phyloP scores from a whole-genome alignment of 495 filamentous ascomycete genomes.

The Aspergillus ellipticus region DNA sequence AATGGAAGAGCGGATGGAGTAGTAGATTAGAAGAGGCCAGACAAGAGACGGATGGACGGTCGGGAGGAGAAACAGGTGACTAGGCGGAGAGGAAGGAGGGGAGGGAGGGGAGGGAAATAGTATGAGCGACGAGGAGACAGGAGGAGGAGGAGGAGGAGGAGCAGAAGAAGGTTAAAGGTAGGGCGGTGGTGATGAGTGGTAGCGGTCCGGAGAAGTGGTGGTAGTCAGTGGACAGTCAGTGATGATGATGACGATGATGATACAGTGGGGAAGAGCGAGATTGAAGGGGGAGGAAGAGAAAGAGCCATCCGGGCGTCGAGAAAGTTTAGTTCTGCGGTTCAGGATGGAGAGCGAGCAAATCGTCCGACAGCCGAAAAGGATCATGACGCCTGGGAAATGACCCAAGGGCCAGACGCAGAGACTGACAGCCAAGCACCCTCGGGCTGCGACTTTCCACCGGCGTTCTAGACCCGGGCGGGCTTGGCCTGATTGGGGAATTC shows the following conservation, averaged over 20 bases:
- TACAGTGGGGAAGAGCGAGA: conserved; percentile 21
- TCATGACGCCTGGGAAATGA: conserved; percentile 16
- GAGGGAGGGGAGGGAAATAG: conserved; percentile 6
- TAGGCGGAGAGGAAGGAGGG: conserved; percentile 7
- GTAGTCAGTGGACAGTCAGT: conserved; percentile 7
- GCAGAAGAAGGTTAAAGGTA: conserved; percentile 5
- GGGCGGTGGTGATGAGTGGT: conserved; percentile 11
- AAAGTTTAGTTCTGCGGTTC: conserved; percentile 2
- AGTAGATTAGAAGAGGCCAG: conserved; percentile 4
- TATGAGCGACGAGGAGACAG: conserved; percentile 7
- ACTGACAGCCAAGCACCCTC: conserved; percentile 13
- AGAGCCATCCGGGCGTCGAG: background rate
- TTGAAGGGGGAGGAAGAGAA: conserved; percentile 15
- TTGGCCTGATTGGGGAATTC: conserved; percentile 22
- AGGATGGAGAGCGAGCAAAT: background rate
- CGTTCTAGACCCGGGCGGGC: conserved; percentile 22
- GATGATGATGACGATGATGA: conserved; percentile 10
- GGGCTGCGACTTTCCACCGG: conserved; percentile 21
- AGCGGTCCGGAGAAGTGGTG: conserved; percentile 18
- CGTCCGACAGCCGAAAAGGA: background rate
- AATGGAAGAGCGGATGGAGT: conserved; percentile 10
- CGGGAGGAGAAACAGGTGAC: conserved; percentile 3
- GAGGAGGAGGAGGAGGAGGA: conserved; percentile 9
- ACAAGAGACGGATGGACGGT: too few relatives aligned
- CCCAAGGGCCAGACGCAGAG: conserved; percentile 12